Base-by-base conservation (phyloP, 768 basidiomycete species). In the Kwoniella botswanensis region DNA sequence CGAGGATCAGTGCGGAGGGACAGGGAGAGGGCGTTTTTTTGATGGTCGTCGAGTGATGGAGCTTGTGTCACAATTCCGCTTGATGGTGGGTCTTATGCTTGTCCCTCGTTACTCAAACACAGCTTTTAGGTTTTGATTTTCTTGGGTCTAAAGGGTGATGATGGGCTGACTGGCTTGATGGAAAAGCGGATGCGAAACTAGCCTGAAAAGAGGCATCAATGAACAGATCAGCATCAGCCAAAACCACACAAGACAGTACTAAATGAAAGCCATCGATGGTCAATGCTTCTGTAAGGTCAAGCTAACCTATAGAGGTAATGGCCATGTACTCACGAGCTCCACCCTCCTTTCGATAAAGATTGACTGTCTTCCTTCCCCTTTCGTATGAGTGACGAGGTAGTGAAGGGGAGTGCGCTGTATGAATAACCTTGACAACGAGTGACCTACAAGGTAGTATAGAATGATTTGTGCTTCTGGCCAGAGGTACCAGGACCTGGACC, bases 381-480 rank as follows among this genome's bases (percentile, higher is more conserved):
- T 35, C 35, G 46, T 50, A 7, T 50, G 13, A 6, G 12, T 50
- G 46, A 50, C 46, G 46, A 50, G 46, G 13, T 15, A 3, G 46
- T 50, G 46, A 50, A 50, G 46, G 46, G 57, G 35, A 9, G 35
- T 13, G 57, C 57, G 57, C 42, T 59, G 57, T 59, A 59, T 59
- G 57, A 42, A 59, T 59, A 59, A 59, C 57, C 57, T 59, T 59
- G 57, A 59, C 57, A 59, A 59, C 57, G 57, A 41, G 13, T 26
- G 57, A 29, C 13, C 22, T 4, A 50, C 46, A 35, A 35, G 6
- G 35, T 6, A 35, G 35, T 9, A 26, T 35, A 15, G 46, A 15
- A 50, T 50, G 46, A 50, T 50, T 35, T 55, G 54, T 18, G 11
- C 54, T 55, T 55, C 54, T 55, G 54, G 57, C 57, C 57, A 58